These are phyloP conservation scores for Dipsacomyces acuminosporus DNA, from an alignment of 371 early-diverging fungal species.

Conservation along the genomic window DNA sequence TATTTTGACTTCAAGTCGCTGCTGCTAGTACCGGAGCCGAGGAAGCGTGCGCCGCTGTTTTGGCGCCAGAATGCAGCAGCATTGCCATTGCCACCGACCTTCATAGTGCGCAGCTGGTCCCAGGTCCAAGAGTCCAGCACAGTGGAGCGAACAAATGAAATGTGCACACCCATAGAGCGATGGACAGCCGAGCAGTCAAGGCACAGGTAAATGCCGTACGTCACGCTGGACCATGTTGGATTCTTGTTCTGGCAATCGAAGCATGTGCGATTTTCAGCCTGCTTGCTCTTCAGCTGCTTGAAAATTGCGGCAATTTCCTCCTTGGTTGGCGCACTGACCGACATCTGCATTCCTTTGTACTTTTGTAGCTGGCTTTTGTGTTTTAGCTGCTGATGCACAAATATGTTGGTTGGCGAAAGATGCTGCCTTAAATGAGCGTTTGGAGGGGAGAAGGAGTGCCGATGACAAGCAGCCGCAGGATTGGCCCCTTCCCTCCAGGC, in stretches of 20 bases:
- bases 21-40: conserved; percentile 40
- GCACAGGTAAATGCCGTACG: conserved; percentile 97
- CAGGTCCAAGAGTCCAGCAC: conserved; percentile 87
- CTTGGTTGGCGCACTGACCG: conserved; percentile 47
- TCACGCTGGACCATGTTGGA: conserved; percentile 96
- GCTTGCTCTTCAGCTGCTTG: conserved; percentile 52
- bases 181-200: conserved; percentile 96
- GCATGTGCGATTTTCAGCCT: conserved; percentile 75
- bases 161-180: conserved; percentile 92
- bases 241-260: conserved; percentile 96
- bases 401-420: too few relatives aligned
- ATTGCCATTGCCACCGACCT: conserved; percentile 60
- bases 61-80: conserved; percentile 78
- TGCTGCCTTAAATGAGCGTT: too few relatives aligned
- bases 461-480: too few relatives aligned
- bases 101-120: conserved; percentile 93
- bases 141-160: conserved; percentile 94
- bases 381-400: too few relatives aligned
- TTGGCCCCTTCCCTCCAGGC: too few relatives aligned
- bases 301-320: conserved; percentile 53
- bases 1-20: conserved; percentile 84
- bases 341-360: conserved; percentile 5
- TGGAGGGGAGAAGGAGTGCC: too few relatives aligned
- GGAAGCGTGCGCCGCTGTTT: conserved; percentile 50
- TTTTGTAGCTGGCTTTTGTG: too few relatives aligned